Conservation (phyloP, 371 early-diverging fungal species). For the Entomophthora muscae region DNA sequence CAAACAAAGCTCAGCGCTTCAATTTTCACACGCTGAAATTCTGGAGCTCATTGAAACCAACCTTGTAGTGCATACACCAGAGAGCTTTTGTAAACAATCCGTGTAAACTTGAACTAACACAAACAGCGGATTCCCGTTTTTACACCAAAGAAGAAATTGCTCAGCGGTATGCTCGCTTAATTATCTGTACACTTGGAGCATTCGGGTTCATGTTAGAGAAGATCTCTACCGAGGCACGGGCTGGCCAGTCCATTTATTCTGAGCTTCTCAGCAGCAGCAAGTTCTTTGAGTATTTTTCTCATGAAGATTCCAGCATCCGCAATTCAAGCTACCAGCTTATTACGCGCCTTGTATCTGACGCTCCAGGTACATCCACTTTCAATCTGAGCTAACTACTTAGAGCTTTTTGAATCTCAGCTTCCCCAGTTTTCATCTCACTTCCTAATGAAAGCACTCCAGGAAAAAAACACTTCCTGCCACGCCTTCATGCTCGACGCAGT, state of each 20-base stretch:
- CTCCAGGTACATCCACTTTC: constrained; percentile 18
- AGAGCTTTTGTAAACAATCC: constrained; percentile 22
- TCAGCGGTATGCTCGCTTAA: constrained; percentile 35
- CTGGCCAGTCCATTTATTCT: constrained; percentile 23
- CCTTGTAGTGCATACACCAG: constrained; percentile 32
- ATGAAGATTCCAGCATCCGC: constrained; percentile 25
- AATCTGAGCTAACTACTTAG: background rate
- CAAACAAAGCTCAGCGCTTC: constrained; percentile 28
- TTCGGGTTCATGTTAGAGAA: constrained; percentile 30
- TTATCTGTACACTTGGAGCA: constrained; percentile 27
- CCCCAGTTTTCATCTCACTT: constrained; percentile 10
- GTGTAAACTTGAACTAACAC: background rate
- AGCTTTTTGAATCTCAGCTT: background rate
- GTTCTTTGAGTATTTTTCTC: constrained; percentile 25
- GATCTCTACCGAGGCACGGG: constrained; percentile 12
- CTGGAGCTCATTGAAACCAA: constrained; percentile 32
- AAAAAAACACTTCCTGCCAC: constrained; percentile 31
- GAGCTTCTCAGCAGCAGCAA: constrained; percentile 24
- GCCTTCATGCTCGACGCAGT: constrained; percentile 40
- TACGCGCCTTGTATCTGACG: constrained; percentile 17
- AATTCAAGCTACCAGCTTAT: constrained; percentile 28
- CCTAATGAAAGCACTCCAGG: constrained; percentile 26
- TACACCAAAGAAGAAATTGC: constrained; percentile 40
- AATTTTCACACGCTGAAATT: constrained; percentile 37
- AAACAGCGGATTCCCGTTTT: constrained; percentile 34